Base-by-base conservation (phyloP, 2,329 filamentous ascomycete genomes). In the Talaromyces sp. region DNA sequence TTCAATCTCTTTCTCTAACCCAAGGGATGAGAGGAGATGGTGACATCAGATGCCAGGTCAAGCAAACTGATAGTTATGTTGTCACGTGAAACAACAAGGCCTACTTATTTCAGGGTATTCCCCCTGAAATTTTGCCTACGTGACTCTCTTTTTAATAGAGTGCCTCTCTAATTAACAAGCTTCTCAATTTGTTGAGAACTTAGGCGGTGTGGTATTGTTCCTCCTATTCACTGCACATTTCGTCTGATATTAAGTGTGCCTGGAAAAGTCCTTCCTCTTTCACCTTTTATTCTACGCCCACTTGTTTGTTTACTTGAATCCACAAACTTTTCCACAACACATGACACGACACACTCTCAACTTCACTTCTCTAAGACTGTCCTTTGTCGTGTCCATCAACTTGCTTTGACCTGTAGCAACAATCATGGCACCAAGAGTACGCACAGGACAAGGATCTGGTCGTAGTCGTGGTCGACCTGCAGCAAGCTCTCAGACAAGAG, bases 231-330 rank as follows among this genome's bases (percentile, higher is more conserved):
- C 53, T 58, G 8, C 19, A 13, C 17, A 19, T 10, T 29, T 59
- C n/a, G 1, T 61, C 43, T 51, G 59, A 61, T 51, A 22, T 61
- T n/a, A 43, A 51, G n/a, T 25, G 15, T 51, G 38, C 17, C 11
- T 47, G 64, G 65, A 58, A 63, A 64, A 29, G 54, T 47, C 69
- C 65, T 68, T 63, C 61, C 54, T 65, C 63, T 67, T 65, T 67
- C 67, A 60, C 15, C 67, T 47, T 17, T 58, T 29, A 34, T 31
- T 17, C 49, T 15, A 38, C 27, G 2, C n/a, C 25, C n/a, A 17
- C 22, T 56, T 29, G 22, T 27, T 31, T 53, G 25, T 7, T 19
- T 19, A 58, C 17, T 45, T 15, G 7, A 3, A 15, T 4, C 45
- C 49, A n/a, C 19, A 43, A 22, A 7, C 13, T 38, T 67, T 69